A percentile compares a stretch with the other conserved stretches of the same genome.
These are phyloP conservation scores for Wickerhamomyces bovis DNA, from an alignment of 805 yeast species.

Conservation along the genomic window DNA sequence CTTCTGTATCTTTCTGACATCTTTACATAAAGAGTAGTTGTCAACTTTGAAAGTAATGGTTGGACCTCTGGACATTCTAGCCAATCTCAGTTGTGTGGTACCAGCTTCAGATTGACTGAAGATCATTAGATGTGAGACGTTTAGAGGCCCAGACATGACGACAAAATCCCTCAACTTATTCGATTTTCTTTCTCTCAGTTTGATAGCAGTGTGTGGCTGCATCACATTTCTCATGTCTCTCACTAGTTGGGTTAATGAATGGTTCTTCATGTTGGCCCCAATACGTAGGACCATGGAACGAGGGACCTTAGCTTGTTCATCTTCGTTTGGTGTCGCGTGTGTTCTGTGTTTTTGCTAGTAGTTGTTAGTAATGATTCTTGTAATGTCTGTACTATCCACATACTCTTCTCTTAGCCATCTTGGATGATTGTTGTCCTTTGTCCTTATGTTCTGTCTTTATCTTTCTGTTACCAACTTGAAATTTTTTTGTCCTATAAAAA, in stretches of 20 bases:
- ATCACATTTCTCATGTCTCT: constrained; percentile 81
- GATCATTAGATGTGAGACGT: constrained; percentile 81
- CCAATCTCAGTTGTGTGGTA: constrained; percentile 73
- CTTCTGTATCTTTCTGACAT: constrained; percentile 61
- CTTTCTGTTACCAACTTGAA: not conserved
- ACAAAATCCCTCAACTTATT: constrained; percentile 87
- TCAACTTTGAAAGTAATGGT: constrained; percentile 76
- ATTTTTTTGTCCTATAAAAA: not conserved
- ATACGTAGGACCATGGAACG: constrained; percentile 90
- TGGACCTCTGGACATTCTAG: constrained; percentile 92
- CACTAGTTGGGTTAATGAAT: constrained; percentile 78
- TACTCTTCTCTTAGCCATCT: constrained; percentile 51
- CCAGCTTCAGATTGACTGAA: constrained; percentile 84
- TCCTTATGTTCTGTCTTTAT: not conserved
- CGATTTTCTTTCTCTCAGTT: constrained; percentile 76
- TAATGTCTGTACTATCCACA: constrained; percentile 8
- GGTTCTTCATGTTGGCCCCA: constrained; percentile 72
- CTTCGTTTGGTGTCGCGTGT: constrained; percentile 60
- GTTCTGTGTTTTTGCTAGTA: constrained; percentile 73
- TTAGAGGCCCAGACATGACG: constrained; percentile 98
- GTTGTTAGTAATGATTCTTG: constrained; percentile 9
- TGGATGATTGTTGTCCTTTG: not conserved
- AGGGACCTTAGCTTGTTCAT: constrained; percentile 69
- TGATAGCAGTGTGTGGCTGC: constrained; percentile 96
- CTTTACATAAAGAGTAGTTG: constrained; percentile 76